A percentile compares a stretch with the other conserved stretches of the same genome.
These are phyloP conservation scores for Spinacia oleracea DNA, from an alignment of 179 eudicot genomes.

Conservation along the genomic window DNA sequence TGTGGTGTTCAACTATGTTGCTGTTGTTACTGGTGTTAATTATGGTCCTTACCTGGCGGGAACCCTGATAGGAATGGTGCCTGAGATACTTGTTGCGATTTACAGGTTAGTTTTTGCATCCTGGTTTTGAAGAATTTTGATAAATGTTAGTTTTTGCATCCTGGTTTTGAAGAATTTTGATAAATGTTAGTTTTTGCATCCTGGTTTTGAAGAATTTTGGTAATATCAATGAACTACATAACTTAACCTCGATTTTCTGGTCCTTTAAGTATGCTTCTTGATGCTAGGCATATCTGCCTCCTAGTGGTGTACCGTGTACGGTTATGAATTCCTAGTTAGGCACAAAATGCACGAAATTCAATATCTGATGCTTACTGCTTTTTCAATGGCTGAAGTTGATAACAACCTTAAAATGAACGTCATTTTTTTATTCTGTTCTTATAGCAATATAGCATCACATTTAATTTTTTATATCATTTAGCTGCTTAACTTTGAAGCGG, in stretches of 20 bases:
- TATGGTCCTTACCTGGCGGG: conserved; percentile 33
- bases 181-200: conserved; percentile 22
- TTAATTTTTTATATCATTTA: neutral
- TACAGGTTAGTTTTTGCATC: conserved; percentile 33
- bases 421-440: neutral
- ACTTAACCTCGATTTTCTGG: neutral
- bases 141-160: conserved; percentile 22
- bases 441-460: neutral
- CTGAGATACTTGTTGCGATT: conserved; percentile 33
- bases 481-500: neutral
- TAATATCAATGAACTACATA: neutral
- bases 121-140: neutral
- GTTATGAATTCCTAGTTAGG: neutral
- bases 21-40: conserved; percentile 34
- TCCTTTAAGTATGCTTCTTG: neutral
- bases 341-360: neutral
- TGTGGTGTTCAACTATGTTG: conserved; percentile 33
- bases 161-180: neutral
- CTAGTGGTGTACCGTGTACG: neutral
- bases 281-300: neutral
- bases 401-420: neutral
- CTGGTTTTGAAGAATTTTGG: neutral
- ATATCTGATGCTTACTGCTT: neutral
- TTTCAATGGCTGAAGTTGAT: neutral
- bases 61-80: conserved; percentile 31